Evolutionary conservation across 305 asterid genomes (phyloP), one percentile per base, ranked within the genome.

Genomic region (Salvia sclarea): DNA sequence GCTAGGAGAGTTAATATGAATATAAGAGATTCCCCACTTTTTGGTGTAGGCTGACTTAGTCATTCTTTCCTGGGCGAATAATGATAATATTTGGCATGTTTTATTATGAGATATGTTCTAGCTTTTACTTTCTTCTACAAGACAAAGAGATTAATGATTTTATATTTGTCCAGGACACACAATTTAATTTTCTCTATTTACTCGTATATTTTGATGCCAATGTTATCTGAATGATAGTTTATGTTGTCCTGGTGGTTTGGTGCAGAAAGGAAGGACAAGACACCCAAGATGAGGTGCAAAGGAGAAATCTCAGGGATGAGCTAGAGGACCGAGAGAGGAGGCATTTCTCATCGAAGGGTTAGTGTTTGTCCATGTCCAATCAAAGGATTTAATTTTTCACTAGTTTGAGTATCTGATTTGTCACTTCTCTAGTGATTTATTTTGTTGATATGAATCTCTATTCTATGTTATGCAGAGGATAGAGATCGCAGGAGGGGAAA

Each of bases 231-330:
- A 75, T 25, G 22, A 9, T 3, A 8, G 5, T 53, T 2, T 14
- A 45, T 44, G 38, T 45, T 8, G 47, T 47, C 49, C 49, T 76
- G 40, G 11, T 68, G 58, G 56, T 30, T 38, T 82, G 52, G 14
- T 21, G 59, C 85, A 88, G 96, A 66, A 88, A 74, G 80, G 96
- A 91, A n/a, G 96, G 97, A 50, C 97, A 88, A 64, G 97, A 91
- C 70, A 85, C 96, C 56, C 89, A 85, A 61, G 97, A 91, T 3
- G 97, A 91, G 79, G 38, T 88, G 62, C 88, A 85, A 66, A 82
- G 74, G 82, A 85, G 96, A 77, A 85, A 91, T 75, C 93, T 88
- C 40, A 79, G 95, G 52, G 93, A 88, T 6, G 96, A 91, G 80
- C 77, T 91, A 75, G 96, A 85, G 69, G 95, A 87, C 2, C 86